Percentiles rank a stretch among this genome's conserved stretches.
These are phyloP conservation scores for Lactifluus hygrophoroides DNA, from an alignment of 768 basidiomycete species.

Conservation along the genomic window DNA sequence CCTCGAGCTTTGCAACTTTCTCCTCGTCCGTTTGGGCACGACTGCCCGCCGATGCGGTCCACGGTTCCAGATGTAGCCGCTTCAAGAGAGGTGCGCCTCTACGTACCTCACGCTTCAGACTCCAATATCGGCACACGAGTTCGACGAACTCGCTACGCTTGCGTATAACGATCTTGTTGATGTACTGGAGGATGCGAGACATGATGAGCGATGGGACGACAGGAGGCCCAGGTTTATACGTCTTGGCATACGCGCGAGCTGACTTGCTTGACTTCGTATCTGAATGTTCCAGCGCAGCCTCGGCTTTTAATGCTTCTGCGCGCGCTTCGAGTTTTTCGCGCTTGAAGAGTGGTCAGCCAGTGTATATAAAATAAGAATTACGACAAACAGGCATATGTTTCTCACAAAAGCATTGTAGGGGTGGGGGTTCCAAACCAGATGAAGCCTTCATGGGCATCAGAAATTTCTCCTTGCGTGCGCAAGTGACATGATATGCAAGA, in stretches of 20 bases:
- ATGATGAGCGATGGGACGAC: slow-evolving; percentile 82
- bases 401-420: slow-evolving; percentile 78
- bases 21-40: slow-evolving; percentile 74
- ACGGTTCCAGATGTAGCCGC: slow-evolving; percentile 89
- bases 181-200: slow-evolving; percentile 70
- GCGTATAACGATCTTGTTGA: slow-evolving; percentile 55
- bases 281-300: slow-evolving; percentile 37
- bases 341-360: slow-evolving; percentile 29
- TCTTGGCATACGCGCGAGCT: slow-evolving; percentile 85
- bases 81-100: slow-evolving; percentile 92
- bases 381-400: slow-evolving; percentile 72
- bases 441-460: slow-evolving; percentile 82
- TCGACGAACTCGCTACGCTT: slow-evolving; percentile 74
- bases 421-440: slow-evolving; percentile 62
- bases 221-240: slow-evolving; percentile 87
- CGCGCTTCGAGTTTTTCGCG: slow-evolving; percentile 62
- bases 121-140: slow-evolving; percentile 88
- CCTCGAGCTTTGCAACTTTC: slow-evolving; percentile 73
- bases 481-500: slow-evolving; percentile 90
- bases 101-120: slow-evolving; percentile 88
- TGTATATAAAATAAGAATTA: neutral
- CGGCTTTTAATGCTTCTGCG: slow-evolving; percentile 43
- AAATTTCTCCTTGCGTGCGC: slow-evolving; percentile 79
- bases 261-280: slow-evolving; percentile 54
- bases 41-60: slow-evolving; percentile 71